These are phyloP conservation scores for Acrasis kona DNA, from an alignment of 78 protist species.

Conservation along the genomic window DNA sequence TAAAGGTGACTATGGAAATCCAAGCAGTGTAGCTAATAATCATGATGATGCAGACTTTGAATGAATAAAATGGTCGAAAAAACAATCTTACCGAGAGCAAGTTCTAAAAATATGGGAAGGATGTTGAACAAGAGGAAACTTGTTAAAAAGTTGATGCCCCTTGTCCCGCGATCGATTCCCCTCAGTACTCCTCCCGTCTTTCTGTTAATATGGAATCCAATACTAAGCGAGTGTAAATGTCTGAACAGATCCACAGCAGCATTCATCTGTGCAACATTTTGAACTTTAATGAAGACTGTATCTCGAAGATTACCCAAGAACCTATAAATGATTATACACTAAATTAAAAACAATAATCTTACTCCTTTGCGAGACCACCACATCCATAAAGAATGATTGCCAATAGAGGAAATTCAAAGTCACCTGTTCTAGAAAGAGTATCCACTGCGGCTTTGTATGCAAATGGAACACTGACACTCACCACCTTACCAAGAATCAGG, in stretches of 20 bases:
- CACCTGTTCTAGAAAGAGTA: conserved; percentile 38
- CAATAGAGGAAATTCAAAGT: conserved; percentile 18
- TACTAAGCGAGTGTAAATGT: conserved; percentile 71
- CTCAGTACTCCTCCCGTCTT: conserved; percentile 69
- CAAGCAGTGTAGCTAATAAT: conserved; percentile 27
- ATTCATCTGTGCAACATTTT: no score
- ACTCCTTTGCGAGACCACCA: neutral
- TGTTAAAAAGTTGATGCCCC: conserved; percentile 57
- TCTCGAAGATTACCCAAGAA: no score
- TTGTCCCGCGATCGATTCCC: conserved; percentile 71
- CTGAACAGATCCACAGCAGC: no score
- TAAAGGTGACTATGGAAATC: conserved; percentile 17
- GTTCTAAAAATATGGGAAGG: conserved; percentile 70
- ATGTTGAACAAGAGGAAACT: conserved; percentile 59
- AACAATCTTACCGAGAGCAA: conserved; percentile 54
- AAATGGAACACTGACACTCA: conserved; percentile 62
- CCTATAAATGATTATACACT: no score
- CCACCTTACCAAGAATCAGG: conserved; percentile 8
- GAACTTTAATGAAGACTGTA: no score
- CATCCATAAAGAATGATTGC: conserved; percentile 26
- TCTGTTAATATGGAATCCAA: conserved; percentile 60
- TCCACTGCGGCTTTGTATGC: conserved; percentile 73
- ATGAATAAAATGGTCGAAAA: no score
- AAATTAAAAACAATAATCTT: neutral
- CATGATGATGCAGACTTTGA: conserved; percentile 41